Evolutionary conservation across 192 early-diverging fungal species (phyloP).

Genomic region (Linnemannia hyalina): DNA sequence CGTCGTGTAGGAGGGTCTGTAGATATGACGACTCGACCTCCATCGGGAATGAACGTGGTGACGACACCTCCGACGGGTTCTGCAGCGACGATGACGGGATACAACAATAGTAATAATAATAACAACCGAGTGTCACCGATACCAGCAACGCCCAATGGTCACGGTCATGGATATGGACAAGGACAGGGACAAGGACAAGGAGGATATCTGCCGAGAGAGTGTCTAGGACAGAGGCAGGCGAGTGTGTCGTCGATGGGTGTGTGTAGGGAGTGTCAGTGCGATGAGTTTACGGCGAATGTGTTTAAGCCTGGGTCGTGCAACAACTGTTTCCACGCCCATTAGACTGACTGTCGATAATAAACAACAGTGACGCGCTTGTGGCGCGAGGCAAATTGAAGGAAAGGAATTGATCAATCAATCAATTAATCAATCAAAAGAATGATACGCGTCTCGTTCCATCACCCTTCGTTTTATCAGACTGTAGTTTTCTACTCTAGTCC

Average conservation of each 20-base stretch:
- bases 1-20: constrained; percentile 3
- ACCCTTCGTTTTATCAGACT: no score
- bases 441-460: background rate
- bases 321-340: constrained; percentile 84
- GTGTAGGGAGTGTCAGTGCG: constrained; percentile 75
- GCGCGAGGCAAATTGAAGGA: background rate
- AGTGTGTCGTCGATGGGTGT: constrained; percentile 5
- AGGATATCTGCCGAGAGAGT: constrained; percentile 39
- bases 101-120: background rate
- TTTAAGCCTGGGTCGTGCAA: constrained; percentile 80
- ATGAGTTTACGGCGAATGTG: constrained; percentile 77
- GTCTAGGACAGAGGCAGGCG: background rate
- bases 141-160: background rate
- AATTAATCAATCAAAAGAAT: background rate
- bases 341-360: constrained; percentile 17
- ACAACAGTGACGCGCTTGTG: constrained; percentile 6
- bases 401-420: background rate
- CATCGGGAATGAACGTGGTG: background rate
- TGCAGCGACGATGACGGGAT: constrained; percentile 22
- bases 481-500: no score
- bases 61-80: constrained; percentile 25
- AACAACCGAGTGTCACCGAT: background rate
- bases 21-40: background rate
- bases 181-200: constrained; percentile 8
- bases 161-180: background rate